Evolutionary conservation across 768 basidiomycete genomes (phyloP), one percentile per base, ranked within the genome.

Genomic region (Kwoniella mangroviensis): DNA sequence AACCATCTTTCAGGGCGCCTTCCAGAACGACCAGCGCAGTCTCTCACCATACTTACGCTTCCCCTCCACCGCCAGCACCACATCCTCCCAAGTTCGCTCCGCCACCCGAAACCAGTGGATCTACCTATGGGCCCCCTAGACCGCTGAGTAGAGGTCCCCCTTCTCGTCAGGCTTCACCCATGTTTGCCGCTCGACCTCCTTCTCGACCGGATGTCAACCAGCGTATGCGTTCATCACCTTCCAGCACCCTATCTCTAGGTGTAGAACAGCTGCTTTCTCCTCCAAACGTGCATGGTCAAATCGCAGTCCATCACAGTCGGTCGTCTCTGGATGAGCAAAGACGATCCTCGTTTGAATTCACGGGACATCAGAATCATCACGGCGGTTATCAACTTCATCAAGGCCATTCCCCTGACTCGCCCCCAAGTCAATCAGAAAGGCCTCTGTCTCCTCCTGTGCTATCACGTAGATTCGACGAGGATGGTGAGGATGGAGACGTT

Each of bases 121-220:
- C 68, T 7, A 62, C 68, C 0, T 64, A 57, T 52, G 62, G 53
- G 4, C 43, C 68, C 15, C 61, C 68, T 51, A 62, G 62, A 19
- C 55, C 62, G 9, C 62, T 69, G 6, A 69, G 62, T 42, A 34
- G 68, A 54, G 68, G 68, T 11, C 54, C 68, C 1, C 62, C 68
- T 40, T 64, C 68, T 0, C 61, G 68, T 10, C 41, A 49, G 40
- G 34, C 43, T n/a, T 63, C 68, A 11, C 68, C 68, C 17, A 60
- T 69, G 53, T 69, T 63, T 51, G 62, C 63, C 12, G 55, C 68
- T 28, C 61, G 63, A 52, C 68, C 68, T 3, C 68, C 68, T 6
- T 52, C 68, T 40, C 21, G 68, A n/a, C 63, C 54, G 2, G 62
- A 69, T 49, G 42, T 64, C 6, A 69, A 40, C 24, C 62, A 63